phyloP scores from a whole-genome alignment of 345 rosid genomes.

The Camelina neglecta region DNA sequence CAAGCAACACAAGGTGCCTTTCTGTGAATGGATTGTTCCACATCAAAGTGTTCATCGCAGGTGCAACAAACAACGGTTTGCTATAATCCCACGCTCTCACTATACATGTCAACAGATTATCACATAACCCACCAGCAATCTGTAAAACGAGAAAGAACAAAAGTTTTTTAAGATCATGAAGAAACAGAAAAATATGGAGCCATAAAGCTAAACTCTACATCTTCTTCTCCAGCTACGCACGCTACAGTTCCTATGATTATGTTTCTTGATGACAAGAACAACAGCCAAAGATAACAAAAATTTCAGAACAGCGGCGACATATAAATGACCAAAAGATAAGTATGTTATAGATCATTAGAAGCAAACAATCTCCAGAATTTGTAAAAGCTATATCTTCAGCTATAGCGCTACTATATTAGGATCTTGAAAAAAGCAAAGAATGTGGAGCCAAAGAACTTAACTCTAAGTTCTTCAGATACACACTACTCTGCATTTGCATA shows the following conservation, averaged over 20 bases:
- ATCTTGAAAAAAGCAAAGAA: slow-evolving; percentile 26
- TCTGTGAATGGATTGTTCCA: slow-evolving; percentile 95
- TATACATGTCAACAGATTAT: slow-evolving; percentile 82
- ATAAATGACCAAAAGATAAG: neutral
- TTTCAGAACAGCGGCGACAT: neutral
- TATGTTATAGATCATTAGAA: neutral
- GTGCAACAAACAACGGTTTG: slow-evolving; percentile 84
- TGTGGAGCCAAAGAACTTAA: slow-evolving; percentile 1
- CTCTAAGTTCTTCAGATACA: neutral
- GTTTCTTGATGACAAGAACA: neutral
- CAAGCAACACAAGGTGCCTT: slow-evolving; percentile 73
- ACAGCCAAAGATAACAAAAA: neutral
- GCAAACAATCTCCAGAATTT: neutral
- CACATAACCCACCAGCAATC: slow-evolving; percentile 95
- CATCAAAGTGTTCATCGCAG: slow-evolving; percentile 91
- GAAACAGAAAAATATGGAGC: slow-evolving; percentile 31
- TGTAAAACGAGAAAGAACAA: slow-evolving; percentile 38
- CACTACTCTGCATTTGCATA: neutral
- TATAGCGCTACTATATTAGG: neutral
- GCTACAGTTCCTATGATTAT: neutral
- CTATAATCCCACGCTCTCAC: slow-evolving; percentile 91
- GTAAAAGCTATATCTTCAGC: neutral
- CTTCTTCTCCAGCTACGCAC: neutral
- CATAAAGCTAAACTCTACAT: neutral
- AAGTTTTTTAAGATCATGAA: slow-evolving; percentile 10